These are phyloP conservation scores for Holtermanniella nyarrowii DNA, from an alignment of 768 basidiomycete genomes.

Conservation along the genomic window DNA sequence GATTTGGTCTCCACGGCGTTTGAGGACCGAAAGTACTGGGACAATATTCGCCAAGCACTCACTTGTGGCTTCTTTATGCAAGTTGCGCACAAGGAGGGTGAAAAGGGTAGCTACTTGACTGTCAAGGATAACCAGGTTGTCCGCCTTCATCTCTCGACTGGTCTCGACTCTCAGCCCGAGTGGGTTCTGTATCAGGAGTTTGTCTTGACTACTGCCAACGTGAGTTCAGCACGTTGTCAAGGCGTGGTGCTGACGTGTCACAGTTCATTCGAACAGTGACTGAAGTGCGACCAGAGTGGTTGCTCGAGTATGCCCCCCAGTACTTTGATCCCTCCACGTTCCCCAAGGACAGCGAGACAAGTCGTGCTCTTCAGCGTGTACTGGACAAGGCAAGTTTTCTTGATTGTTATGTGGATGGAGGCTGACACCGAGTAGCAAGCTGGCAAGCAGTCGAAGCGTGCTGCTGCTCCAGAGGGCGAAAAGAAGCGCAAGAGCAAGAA, in stretches of 20 bases:
- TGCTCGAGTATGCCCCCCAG: constrained; percentile 52
- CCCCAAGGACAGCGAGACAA: constrained; percentile 45
- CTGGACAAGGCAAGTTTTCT: constrained; percentile 45
- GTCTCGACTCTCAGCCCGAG: constrained; percentile 74
- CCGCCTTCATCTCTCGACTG: constrained; percentile 73
- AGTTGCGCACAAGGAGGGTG: constrained; percentile 86
- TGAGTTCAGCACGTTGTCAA: constrained; percentile 17
- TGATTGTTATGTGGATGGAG: background rate
- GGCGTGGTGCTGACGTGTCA: background rate
- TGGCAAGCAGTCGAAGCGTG: background rate
- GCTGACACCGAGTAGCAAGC: background rate
- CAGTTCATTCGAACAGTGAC: constrained; percentile 83
- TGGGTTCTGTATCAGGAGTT: constrained; percentile 95
- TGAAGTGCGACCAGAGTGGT: constrained; percentile 75
- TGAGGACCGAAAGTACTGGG: constrained; percentile 61
- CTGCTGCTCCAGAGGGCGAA: background rate
- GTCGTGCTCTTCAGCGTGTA: constrained; percentile 50
- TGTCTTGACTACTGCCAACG: constrained; percentile 64
- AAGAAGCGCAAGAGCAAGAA: constrained; percentile 14
- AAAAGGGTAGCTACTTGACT: constrained; percentile 73
- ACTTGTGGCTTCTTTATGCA: constrained; percentile 98
- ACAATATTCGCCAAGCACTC: constrained; percentile 68
- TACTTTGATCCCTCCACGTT: constrained; percentile 65
- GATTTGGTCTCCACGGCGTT: constrained; percentile 55
- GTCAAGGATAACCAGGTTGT: constrained; percentile 94